These are phyloP conservation scores for Aspergillus sp. DNA, from an alignment of 2,329 filamentous ascomycete genomes.

Conservation along the genomic window DNA sequence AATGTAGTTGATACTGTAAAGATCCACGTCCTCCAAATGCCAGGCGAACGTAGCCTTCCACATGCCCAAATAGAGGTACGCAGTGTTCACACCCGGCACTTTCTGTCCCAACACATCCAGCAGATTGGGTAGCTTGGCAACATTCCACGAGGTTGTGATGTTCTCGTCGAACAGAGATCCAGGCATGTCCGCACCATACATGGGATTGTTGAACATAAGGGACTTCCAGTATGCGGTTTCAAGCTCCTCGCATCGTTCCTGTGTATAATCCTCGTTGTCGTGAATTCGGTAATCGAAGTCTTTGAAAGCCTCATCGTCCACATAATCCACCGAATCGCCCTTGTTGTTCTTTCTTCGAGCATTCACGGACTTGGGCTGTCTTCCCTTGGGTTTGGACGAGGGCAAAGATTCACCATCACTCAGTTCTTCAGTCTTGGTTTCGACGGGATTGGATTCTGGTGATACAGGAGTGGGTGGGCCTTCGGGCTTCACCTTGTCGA, in stretches of 20 bases:
- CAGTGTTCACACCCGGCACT: slow-evolving; percentile 95
- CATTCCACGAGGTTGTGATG: slow-evolving; percentile 78
- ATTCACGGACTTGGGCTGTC: slow-evolving; percentile 68
- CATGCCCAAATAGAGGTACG: slow-evolving; percentile 97
- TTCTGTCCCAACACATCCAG: slow-evolving; percentile 92
- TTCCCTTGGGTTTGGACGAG: slow-evolving; percentile 44
- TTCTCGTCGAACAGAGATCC: slow-evolving; percentile 85
- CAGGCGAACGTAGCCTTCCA: slow-evolving; percentile 99
- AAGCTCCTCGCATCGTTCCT: slow-evolving; percentile 88
- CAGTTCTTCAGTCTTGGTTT: slow-evolving; percentile 53
- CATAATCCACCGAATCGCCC: slow-evolving; percentile 68
- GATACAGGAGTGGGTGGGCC: slow-evolving; percentile 53
- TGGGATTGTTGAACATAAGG: slow-evolving; percentile 85
- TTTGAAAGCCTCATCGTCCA: slow-evolving; percentile 88
- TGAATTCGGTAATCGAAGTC: slow-evolving; percentile 88
- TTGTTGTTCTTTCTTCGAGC: slow-evolving; percentile 83
- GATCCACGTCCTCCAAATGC: slow-evolving; percentile 96
- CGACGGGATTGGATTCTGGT: slow-evolving; percentile 47
- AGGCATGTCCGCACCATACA: slow-evolving; percentile 95
- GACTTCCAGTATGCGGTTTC: slow-evolving; percentile 97
- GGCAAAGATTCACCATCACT: slow-evolving; percentile 40
- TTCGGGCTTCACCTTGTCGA: slow-evolving; percentile 36
- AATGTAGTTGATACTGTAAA: slow-evolving; percentile 99
- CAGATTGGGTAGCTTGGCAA: slow-evolving; percentile 89
- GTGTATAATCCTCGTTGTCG: slow-evolving; percentile 76